Base-by-base conservation (phyloP, 192 early-diverging fungal species). In the Phlyctochytrium planicorne region DNA sequence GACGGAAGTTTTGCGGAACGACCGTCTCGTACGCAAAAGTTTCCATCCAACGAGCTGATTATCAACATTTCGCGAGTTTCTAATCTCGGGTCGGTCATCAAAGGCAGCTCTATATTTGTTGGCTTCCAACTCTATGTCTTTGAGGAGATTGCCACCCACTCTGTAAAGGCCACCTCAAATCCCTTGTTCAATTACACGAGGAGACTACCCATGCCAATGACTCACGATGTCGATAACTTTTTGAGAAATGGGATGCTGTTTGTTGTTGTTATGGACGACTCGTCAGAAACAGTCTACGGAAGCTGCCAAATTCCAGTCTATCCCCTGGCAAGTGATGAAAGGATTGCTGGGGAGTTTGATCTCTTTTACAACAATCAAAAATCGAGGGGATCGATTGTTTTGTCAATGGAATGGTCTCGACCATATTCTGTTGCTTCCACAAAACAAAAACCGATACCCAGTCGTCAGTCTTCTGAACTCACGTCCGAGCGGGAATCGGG, bases 371-470 rank as follows among this genome's bases (percentile, higher is more conserved):
- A 47, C 20, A 20, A 47, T 47, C 6, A 47, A 47, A 47, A 47
- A n/a, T n/a, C n/a, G n/a, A n/a, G 53, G 50, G 78, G 81, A n/a
- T 60, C 56, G 27, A 33, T 82, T 3, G 27, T 50, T 3, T 16
- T 80, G n/a, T 53, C 47, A 24, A 30, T 82, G 2, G 64, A 70
- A n/a, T 82, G 81, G 81, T 73, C n/a, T n/a, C n/a, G n/a, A n/a
- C n/a, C n/a, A n/a, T n/a, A n/a, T n/a, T n/a, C n/a, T n/a, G n/a
- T n/a, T n/a, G n/a, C n/a, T n/a, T n/a, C n/a, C n/a, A n/a, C n/a
- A n/a, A n/a, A n/a, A n/a, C n/a, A n/a, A n/a, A n/a, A n/a, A n/a
- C n/a, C n/a, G n/a, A n/a, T n/a, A n/a, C n/a, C n/a, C n/a, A n/a
- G n/a, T n/a, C n/a, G n/a, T n/a, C n/a, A n/a, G n/a, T n/a, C n/a